Conservation (phyloP, 75 land plant species). For the Selaginella moellendorffii region DNA sequence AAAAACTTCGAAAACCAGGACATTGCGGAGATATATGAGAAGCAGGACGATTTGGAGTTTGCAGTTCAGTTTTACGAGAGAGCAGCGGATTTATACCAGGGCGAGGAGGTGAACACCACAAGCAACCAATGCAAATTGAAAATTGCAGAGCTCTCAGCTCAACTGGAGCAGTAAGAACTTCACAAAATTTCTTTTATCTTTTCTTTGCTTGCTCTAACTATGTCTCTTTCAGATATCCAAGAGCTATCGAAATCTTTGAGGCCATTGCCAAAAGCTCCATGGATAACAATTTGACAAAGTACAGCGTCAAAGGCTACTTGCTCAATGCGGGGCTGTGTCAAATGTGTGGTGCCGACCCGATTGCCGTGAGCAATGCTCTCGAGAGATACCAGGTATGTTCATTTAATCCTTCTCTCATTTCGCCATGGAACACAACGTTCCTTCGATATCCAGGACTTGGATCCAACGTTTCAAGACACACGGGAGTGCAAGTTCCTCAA, state of each 20-base stretch:
- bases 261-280: constrained; percentile 56
- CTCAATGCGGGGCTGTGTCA: constrained; percentile 91
- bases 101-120: constrained; percentile 67
- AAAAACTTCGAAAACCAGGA: too few species aligned
- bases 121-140: constrained; percentile 87
- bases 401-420: background rate
- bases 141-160: constrained; percentile 88
- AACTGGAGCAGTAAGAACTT: constrained; percentile 61
- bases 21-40: constrained; percentile 74
- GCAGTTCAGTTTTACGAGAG: constrained; percentile 58
- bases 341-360: constrained; percentile 58
- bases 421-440: too few species aligned
- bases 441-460: constrained; percentile 83
- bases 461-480: constrained; percentile 79
- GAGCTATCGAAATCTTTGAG: constrained; percentile 80
- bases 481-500: constrained; percentile 64
- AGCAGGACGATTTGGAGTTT: constrained; percentile 47
- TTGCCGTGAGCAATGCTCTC: constrained; percentile 68
- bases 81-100: constrained; percentile 75
- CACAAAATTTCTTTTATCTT: background rate
- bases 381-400: constrained; percentile 65
- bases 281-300: constrained; percentile 65
- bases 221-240: constrained; percentile 45
- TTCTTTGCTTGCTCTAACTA: too few species aligned
- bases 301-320: constrained; percentile 82